Evolutionary conservation across 495 filamentous ascomycete genomes (phyloP).

Genomic region (Neurospora sp.): DNA sequence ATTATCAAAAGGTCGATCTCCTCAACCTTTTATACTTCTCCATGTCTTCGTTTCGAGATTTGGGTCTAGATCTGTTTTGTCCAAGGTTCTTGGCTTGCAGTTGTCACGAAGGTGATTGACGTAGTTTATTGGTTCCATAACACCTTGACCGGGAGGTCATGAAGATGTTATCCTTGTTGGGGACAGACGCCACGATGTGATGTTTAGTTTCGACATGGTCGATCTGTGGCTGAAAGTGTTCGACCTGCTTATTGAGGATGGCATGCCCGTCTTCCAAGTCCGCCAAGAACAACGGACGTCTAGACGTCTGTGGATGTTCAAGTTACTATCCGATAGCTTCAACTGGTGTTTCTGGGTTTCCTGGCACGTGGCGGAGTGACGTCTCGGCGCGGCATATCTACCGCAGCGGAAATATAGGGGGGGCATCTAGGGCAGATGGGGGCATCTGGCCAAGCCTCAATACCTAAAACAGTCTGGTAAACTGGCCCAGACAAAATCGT

Average conservation of each 20-base stretch:
- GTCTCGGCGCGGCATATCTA: not conserved
- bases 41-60: not conserved
- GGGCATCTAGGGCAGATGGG: too few relatives aligned
- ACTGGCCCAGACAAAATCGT: too few relatives aligned
- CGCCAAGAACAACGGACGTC: not conserved
- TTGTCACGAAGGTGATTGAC: not conserved
- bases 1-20: not conserved
- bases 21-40: not conserved
- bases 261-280: not conserved
- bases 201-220: not conserved
- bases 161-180: not conserved
- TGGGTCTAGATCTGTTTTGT: not conserved
- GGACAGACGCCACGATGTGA: not conserved
- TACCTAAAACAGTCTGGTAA: too few relatives aligned
- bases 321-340: not conserved
- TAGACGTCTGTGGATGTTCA: not conserved
- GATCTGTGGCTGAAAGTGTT: not conserved
- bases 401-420: too few relatives aligned
- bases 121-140: not conserved
- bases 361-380: not conserved
- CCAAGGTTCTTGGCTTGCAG: not conserved
- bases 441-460: too few relatives aligned
- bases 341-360: not conserved
- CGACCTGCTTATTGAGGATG: not conserved
- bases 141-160: not conserved